These are phyloP conservation scores for Ceratocystis destructans DNA, from an alignment of 2,329 filamentous ascomycete species.

Conservation along the genomic window DNA sequence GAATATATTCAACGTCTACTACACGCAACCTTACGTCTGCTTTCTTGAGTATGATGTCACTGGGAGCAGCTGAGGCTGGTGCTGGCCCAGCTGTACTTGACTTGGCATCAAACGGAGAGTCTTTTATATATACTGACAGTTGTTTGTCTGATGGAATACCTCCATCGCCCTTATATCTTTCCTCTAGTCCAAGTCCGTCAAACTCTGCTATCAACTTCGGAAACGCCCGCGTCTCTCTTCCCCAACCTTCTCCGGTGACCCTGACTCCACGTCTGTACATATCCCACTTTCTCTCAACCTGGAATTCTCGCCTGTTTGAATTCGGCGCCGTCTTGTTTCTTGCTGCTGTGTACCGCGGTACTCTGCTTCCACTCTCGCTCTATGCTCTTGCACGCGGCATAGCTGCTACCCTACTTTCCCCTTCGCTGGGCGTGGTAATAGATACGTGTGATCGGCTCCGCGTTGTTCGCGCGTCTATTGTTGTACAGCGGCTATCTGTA, in stretches of 20 bases:
- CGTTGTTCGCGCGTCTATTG: constrained; percentile 38
- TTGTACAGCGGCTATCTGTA: constrained; percentile 31
- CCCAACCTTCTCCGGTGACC: background rate
- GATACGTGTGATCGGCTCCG: constrained; percentile 40
- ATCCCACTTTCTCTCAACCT: constrained; percentile 49
- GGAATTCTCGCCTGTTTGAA: constrained; percentile 52
- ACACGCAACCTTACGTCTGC: background rate
- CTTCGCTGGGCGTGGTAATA: constrained; percentile 44
- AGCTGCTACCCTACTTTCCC: constrained; percentile 44
- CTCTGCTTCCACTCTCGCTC: constrained; percentile 51
- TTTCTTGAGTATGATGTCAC: background rate
- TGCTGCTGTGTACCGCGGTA: constrained; percentile 41
- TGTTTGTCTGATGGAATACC: no score
- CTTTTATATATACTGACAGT: no score
- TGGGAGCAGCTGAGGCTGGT: background rate
- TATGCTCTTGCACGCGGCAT: constrained; percentile 50
- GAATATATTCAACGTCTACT: no score
- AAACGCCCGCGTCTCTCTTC: background rate
- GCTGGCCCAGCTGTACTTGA: no score
- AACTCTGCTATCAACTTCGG: background rate
- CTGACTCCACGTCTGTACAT: constrained; percentile 33
- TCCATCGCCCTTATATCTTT: background rate
- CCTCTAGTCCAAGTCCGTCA: background rate
- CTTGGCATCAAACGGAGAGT: no score
- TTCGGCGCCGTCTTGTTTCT: constrained; percentile 48